Conservation (phyloP, 352 stramenopile species). For the Globisporangium spinosum region DNA sequence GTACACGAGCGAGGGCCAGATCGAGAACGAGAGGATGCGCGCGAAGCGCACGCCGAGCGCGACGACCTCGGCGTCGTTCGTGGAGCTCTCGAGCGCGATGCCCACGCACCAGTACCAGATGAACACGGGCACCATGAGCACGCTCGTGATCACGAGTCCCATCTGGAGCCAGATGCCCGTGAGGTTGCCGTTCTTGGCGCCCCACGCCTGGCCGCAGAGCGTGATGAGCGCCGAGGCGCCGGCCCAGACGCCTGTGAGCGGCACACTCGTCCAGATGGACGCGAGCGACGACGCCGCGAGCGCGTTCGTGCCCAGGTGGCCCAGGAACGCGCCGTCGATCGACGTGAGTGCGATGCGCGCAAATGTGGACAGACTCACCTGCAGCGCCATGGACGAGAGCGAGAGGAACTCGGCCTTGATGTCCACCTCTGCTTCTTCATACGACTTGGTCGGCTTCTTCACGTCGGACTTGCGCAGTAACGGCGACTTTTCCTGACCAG, state of each 20-base stretch:
- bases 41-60: conserved; percentile 62
- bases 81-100: conserved; percentile 56
- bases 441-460: not conserved
- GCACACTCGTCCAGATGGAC: conserved; percentile 73
- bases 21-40: conserved; percentile 73
- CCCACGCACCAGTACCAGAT: conserved; percentile 48
- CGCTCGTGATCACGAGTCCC: conserved; percentile 28
- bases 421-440: conserved; percentile 44
- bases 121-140: conserved; percentile 34
- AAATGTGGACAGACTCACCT: conserved; percentile 78
- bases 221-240: conserved; percentile 63
- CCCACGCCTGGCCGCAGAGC: conserved; percentile 37
- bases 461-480: conserved; percentile 7
- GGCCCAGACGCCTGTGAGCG: conserved; percentile 65
- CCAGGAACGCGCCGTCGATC: conserved; percentile 76
- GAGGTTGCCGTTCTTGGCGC: conserved; percentile 33
- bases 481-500: conserved; percentile 13
- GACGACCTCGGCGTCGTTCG: conserved; percentile 60
- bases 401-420: conserved; percentile 52
- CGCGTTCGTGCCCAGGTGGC: conserved; percentile 63
- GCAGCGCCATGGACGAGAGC: conserved; percentile 73
- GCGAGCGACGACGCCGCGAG: conserved; percentile 73
- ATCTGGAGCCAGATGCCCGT: conserved; percentile 39
- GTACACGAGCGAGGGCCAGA: conserved; percentile 75
- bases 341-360: conserved; percentile 76